These are phyloP conservation scores for Ormosia emarginata DNA, from an alignment of 306 rosid genomes.

Conservation along the genomic window DNA sequence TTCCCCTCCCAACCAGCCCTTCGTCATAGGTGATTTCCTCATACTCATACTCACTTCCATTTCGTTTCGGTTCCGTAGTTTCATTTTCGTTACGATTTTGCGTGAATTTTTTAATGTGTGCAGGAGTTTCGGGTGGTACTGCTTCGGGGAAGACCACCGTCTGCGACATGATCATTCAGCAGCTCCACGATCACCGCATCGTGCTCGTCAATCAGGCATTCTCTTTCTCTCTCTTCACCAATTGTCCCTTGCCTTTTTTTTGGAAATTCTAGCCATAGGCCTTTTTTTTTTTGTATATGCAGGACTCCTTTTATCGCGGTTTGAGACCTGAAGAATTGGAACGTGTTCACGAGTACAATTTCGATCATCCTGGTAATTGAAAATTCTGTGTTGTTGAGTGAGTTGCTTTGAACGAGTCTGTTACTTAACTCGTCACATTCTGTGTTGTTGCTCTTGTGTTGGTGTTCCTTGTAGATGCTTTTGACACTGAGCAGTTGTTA, in stretches of 20 bases:
- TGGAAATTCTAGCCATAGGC: not conserved
- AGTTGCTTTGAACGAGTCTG: not conserved
- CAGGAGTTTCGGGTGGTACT: conserved; percentile 98
- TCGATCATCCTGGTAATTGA: conserved; percentile 85
- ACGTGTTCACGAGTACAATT: conserved; percentile 84
- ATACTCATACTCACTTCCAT: not conserved
- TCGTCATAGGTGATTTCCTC: conserved; percentile 66
- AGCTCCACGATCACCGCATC: conserved; percentile 96
- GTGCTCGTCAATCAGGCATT: conserved; percentile 89
- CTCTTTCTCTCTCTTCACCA: not conserved
- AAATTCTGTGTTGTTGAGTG: not conserved
- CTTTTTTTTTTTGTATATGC: not conserved
- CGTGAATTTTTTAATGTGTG: not conserved
- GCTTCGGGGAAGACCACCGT: conserved; percentile 99
- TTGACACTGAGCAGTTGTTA: conserved; percentile 85
- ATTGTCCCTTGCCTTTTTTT: no score
- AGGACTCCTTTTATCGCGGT: conserved; percentile 99
- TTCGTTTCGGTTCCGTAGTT: not conserved
- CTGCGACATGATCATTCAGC: conserved; percentile 98
- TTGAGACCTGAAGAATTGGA: conserved; percentile 76
- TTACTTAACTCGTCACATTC: not conserved
- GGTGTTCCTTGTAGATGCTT: conserved; percentile 57
- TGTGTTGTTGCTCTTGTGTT: not conserved
- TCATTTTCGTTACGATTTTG: not conserved
- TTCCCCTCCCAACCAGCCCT: conserved; percentile 61